phyloP scores from a whole-genome alignment of 2,329 filamentous ascomycete genomes.

The Trichoderma breve region DNA sequence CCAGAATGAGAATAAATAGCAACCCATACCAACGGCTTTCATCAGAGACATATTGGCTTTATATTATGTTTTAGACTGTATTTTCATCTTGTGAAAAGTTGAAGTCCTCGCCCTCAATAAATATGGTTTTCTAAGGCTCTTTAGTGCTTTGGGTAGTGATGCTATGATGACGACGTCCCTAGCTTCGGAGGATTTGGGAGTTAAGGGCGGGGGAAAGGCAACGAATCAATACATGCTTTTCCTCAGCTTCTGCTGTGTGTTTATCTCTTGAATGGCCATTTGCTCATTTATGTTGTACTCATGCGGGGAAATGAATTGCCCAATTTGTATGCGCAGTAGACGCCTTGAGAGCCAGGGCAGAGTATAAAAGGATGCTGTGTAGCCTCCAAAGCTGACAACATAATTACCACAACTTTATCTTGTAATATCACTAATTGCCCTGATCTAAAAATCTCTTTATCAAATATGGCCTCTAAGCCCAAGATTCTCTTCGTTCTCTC shows the following conservation, averaged over 20 bases:
- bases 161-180: background rate
- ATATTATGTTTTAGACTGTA: background rate
- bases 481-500: background rate
- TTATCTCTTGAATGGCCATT: background rate
- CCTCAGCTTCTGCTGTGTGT: background rate
- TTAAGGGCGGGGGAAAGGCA: background rate
- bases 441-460: background rate
- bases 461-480: background rate
- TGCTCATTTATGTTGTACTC: background rate
- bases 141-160: background rate
- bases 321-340: background rate
- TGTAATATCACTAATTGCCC: background rate
- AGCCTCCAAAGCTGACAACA: background rate
- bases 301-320: background rate
- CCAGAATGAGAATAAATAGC: background rate
- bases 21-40: background rate
- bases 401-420: background rate
- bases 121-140: background rate
- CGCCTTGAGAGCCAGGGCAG: background rate
- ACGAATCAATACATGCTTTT: background rate
- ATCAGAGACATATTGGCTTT: background rate
- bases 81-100: background rate
- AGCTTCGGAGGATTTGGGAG: background rate
- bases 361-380: background rate
- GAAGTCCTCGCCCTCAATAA: background rate